Conservation (phyloP, 179 eudicot genomes). For the Carnegiea gigantea region DNA sequence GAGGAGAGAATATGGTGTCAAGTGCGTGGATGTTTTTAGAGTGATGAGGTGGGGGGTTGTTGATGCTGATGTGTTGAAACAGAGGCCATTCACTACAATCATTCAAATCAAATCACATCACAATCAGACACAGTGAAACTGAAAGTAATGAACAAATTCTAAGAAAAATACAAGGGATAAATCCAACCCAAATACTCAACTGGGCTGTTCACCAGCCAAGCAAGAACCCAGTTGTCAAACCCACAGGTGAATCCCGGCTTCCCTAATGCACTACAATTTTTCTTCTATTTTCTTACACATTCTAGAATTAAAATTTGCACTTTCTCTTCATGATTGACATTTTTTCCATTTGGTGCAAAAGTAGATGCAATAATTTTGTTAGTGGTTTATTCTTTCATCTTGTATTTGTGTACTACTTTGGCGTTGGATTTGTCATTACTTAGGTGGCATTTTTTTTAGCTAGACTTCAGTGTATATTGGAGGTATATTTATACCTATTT, state of each 20-base stretch:
- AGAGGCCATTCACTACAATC: constrained; percentile 33
- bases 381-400: too few species aligned
- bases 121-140: too few species aligned
- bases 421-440: too few species aligned
- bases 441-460: too few species aligned
- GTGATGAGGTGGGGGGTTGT: constrained; percentile 10
- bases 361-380: too few species aligned
- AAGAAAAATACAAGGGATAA: not conserved
- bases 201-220: not conserved
- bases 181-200: constrained; percentile 9
- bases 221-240: too few species aligned
- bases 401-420: too few species aligned
- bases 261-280: not conserved
- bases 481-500: too few species aligned
- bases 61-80: constrained; percentile 31
- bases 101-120: not conserved
- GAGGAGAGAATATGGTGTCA: not conserved
- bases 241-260: not conserved
- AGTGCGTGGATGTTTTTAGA: constrained; percentile 6
- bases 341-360: too few species aligned
- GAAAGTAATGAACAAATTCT: not conserved
- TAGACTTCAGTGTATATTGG: too few species aligned
- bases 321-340: too few species aligned
- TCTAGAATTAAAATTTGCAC: not conserved
- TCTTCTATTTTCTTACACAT: not conserved